Conservation (phyloP, 768 basidiomycete genomes). For the Cyathus striatus region DNA sequence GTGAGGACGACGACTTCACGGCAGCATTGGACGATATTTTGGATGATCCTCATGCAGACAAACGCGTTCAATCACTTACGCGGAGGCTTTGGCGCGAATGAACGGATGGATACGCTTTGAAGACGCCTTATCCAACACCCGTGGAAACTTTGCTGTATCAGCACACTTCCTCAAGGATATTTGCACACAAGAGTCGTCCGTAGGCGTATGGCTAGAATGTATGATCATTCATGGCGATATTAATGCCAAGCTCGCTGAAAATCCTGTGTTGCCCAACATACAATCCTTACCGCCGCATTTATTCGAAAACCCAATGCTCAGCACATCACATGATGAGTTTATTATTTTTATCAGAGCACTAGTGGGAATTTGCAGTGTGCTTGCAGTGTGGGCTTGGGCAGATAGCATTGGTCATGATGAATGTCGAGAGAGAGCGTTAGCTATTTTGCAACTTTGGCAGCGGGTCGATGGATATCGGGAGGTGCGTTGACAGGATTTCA, state of each 20-base stretch:
- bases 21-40: conserved; percentile 32
- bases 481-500: too few species aligned
- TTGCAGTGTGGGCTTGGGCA: conserved; percentile 76
- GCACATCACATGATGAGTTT: conserved; percentile 50
- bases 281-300: conserved; percentile 32
- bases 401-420: conserved; percentile 65
- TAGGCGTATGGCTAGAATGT: conserved; percentile 70
- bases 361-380: conserved; percentile 60
- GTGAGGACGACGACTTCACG: conserved; percentile 34
- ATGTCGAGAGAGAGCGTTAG: conserved; percentile 61
- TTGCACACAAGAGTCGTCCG: conserved; percentile 56
- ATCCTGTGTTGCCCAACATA: conserved; percentile 26
- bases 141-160: conserved; percentile 45
- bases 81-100: conserved; percentile 45
- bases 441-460: conserved; percentile 64
- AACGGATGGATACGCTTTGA: conserved; percentile 57
- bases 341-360: conserved; percentile 60
- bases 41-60: conserved; percentile 29
- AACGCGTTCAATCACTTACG: conserved; percentile 37
- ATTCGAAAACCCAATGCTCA: conserved; percentile 21
- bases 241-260: conserved; percentile 36
- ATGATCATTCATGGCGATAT: conserved; percentile 59
- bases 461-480: conserved; percentile 66
- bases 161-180: conserved; percentile 54
- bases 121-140: conserved; percentile 51